phyloP scores from a whole-genome alignment of 305 asterid species.

The Plantago coronopus region DNA sequence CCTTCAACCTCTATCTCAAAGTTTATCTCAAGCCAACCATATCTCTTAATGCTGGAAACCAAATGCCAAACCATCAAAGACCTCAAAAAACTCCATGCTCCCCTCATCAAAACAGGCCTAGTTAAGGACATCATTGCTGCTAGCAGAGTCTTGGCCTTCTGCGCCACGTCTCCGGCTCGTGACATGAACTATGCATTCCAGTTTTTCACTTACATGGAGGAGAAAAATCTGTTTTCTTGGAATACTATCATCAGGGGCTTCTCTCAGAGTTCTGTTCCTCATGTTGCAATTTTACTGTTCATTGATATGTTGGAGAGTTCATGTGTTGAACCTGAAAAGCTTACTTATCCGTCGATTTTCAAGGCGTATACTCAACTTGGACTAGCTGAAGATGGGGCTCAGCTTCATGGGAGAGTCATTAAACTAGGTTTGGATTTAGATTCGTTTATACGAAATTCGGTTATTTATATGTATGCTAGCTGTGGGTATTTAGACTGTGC shows the following conservation, averaged over 20 bases:
- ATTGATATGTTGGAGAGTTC: conserved; percentile 49
- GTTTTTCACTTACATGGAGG: conserved; percentile 38
- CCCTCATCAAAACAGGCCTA: conserved; percentile 70
- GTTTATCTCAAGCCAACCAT: conserved; percentile 64
- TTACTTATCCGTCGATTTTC: conserved; percentile 72
- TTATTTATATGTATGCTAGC: conserved; percentile 57
- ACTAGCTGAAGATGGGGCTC: conserved; percentile 49
- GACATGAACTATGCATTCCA: conserved; percentile 52
- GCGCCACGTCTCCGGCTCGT: conserved; percentile 37
- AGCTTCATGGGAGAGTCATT: conserved; percentile 62
- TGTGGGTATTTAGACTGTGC: conserved; percentile 54
- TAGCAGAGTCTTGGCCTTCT: conserved; percentile 56
- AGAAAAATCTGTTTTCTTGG: conserved; percentile 54
- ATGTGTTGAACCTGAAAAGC: conserved; percentile 34
- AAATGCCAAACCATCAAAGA: conserved; percentile 49
- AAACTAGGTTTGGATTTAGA: conserved; percentile 52
- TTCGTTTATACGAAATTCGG: conserved; percentile 49
- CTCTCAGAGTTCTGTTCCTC: conserved; percentile 54
- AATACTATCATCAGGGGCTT: conserved; percentile 65
- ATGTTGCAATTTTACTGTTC: conserved; percentile 44
- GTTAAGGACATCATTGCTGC: conserved; percentile 48
- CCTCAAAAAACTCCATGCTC: conserved; percentile 59
- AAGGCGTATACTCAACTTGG: conserved; percentile 64
- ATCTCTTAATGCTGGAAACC: conserved; percentile 58
- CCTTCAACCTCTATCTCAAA: conserved; percentile 67